Evolutionary conservation across 169 alveolate species (phyloP).

Genomic region (Eimeria sp.): DNA sequence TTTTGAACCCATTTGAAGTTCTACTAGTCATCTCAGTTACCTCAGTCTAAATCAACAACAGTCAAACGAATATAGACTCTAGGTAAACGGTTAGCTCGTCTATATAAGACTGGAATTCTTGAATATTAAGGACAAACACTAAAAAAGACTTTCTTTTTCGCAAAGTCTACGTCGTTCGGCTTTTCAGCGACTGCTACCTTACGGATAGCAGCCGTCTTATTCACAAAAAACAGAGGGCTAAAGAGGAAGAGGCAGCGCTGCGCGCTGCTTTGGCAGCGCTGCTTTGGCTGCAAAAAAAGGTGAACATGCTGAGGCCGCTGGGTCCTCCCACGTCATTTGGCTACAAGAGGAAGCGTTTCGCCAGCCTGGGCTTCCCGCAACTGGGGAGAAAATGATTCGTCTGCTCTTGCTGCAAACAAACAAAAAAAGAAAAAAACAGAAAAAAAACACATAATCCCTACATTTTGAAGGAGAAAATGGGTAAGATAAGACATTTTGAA

Average conservation of each 20-base stretch:
- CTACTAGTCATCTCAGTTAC: not conserved
- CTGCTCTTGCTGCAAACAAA: not conserved
- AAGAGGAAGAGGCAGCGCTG: too few relatives aligned
- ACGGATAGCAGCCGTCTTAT: not conserved
- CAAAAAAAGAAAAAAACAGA: too few relatives aligned
- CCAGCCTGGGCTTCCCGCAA: not conserved
- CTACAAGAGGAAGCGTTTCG: conserved; percentile 10
- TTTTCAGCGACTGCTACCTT: not conserved
- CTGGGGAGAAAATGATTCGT: not conserved
- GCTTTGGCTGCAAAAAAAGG: conserved; percentile 5
- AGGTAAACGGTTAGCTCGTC: too few relatives aligned
- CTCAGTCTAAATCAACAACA: not conserved
- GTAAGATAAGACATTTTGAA: not conserved
- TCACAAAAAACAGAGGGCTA: not conserved
- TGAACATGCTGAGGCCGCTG: not conserved
- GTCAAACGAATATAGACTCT: too few relatives aligned
- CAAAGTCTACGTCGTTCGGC: not conserved
- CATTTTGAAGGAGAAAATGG: not conserved
- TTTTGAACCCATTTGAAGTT: too few relatives aligned
- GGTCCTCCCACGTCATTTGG: not conserved
- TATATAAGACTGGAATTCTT: too few relatives aligned
- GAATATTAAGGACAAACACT: not conserved
- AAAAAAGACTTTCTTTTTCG: not conserved
- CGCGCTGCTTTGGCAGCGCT: not conserved
- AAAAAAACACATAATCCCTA: not conserved